phyloP scores from a whole-genome alignment of 129 eudicot species.

The Ambrosia trifida region DNA sequence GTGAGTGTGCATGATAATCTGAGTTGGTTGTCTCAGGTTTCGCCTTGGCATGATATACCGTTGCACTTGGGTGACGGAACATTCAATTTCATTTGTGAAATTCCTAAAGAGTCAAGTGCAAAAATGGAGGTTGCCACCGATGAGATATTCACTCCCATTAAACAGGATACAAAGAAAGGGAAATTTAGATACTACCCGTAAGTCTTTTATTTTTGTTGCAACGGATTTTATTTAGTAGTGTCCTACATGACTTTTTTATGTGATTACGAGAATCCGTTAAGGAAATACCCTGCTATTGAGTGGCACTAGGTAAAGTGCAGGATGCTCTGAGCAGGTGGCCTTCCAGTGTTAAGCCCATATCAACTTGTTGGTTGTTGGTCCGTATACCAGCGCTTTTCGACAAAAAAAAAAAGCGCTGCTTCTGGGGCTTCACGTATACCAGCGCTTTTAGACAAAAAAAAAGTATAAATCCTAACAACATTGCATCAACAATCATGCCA shows the following conservation, averaged over 20 bases:
- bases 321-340: too few relatives aligned
- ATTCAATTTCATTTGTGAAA: constrained; percentile 88
- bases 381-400: too few relatives aligned
- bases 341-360: not conserved
- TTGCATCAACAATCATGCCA: too few relatives aligned
- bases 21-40: constrained; percentile 49
- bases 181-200: constrained; percentile 97
- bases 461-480: too few relatives aligned
- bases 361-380: too few relatives aligned
- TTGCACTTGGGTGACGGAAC: constrained; percentile 86
- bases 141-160: constrained; percentile 85
- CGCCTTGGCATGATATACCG: constrained; percentile 99
- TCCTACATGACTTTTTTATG: not conserved
- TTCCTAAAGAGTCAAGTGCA: constrained; percentile 95
- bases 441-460: too few relatives aligned
- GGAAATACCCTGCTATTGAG: not conserved
- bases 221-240: not conserved
- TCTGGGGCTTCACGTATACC: too few relatives aligned
- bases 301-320: not conserved
- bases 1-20: not conserved
- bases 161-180: constrained; percentile 97
- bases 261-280: not conserved
- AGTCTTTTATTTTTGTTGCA: constrained; percentile 21
- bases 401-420: too few relatives aligned
- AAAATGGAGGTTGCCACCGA: constrained; percentile 99